Conservation (phyloP, 208 protist species). For the Trypanosoma platydactyli region DNA sequence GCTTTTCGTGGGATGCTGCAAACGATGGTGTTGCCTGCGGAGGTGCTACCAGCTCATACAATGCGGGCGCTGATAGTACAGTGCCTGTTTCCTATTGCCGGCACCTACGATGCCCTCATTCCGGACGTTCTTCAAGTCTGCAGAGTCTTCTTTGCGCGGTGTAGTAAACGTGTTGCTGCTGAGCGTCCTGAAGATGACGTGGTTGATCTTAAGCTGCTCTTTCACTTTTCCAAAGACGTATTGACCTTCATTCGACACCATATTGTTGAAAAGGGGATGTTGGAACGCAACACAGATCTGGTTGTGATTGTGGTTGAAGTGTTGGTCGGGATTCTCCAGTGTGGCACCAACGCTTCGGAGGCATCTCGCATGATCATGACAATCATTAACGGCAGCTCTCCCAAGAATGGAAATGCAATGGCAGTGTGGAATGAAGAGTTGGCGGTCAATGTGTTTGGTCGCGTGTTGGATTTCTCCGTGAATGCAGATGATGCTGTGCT, state of each 20-base stretch:
- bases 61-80: slow-evolving; percentile 50
- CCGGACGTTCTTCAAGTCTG: slow-evolving; percentile 36
- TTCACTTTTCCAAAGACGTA: slow-evolving; percentile 69
- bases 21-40: slow-evolving; percentile 16
- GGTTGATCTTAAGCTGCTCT: slow-evolving; percentile 55
- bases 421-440: slow-evolving; percentile 35
- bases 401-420: slow-evolving; percentile 10
- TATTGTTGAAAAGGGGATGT: slow-evolving; percentile 45
- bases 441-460: slow-evolving; percentile 36
- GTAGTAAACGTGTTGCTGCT: slow-evolving; percentile 8
- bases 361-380: slow-evolving; percentile 40
- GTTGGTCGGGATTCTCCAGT: slow-evolving; percentile 40
- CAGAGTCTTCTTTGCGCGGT: slow-evolving; percentile 38
- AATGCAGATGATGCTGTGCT: slow-evolving; percentile 29
- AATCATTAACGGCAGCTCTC: slow-evolving; percentile 26
- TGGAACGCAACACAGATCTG: slow-evolving; percentile 35
- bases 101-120: slow-evolving; percentile 40
- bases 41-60: slow-evolving; percentile 36
- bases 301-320: slow-evolving; percentile 36
- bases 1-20: slow-evolving; percentile 44
- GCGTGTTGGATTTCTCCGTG: slow-evolving; percentile 43
- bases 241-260: slow-evolving; percentile 47
- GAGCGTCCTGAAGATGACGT: slow-evolving; percentile 46
- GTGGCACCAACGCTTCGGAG: slow-evolving; percentile 39
- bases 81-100: slow-evolving; percentile 56